Base-by-base conservation (phyloP, 1,284 basidiomycete genomes). In the Schizopora paradoxa region DNA sequence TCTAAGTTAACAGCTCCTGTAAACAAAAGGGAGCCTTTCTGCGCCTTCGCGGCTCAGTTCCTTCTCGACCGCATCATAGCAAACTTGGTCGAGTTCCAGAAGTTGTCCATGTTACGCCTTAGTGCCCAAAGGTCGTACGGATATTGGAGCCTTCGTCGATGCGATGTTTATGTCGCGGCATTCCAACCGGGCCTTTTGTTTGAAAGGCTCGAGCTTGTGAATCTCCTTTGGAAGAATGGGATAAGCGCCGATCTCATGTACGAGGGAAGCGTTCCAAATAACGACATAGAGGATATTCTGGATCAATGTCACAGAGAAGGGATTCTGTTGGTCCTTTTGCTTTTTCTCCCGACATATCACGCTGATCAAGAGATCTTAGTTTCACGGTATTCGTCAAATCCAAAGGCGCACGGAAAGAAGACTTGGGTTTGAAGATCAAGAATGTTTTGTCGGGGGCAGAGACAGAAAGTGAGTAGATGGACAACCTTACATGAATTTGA, bases 171-270 rank as follows among this genome's bases (percentile, higher is more conserved):
- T 53, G 71, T 93, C 11, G 80, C 90, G 13, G 86, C 86, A 0
- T 88, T 86, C 54, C 81, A 86, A 45, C 72, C 79, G 1, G 88
- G 88, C 8, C 74, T 82, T 56, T 65, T 92, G 21, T 74, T 81
- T 50, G 86, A 89, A 41, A 74, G 90, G 23, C 72, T 92, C 16
- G 86, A 92, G 57, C 73, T 91, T 11, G 84, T 81, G 6, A 69
- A 84, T 2, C 74, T 84, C 51, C 67, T 93, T 19, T 93, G 91
- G 90, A 73, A 80, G 52, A 73, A 88, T 56, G 78, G 77, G 41
- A 91, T 93, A 58, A 86, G 86, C 52, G 84, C 89, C 0, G 91
- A 93, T 63, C 66, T 93, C 50, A 90, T 91, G 79, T 92, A 92
- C 57, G 87, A 90, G 51, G 73, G 74, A 4, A 81, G 77, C 7